Conservation (phyloP, 345 rosid genomes). For the Sapria himalayana region DNA sequence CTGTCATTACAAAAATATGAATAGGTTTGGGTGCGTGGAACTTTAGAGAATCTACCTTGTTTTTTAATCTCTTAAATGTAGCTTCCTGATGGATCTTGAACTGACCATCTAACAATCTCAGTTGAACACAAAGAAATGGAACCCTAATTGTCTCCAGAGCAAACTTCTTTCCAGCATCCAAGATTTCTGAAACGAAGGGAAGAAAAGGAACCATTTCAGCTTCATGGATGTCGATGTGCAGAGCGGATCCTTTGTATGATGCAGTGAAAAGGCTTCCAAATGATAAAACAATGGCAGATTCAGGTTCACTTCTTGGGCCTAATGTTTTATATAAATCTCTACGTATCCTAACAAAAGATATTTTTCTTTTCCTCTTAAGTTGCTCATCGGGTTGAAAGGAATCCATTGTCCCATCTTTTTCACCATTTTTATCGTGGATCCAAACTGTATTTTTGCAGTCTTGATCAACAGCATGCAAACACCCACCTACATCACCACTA, state of each 20-base stretch:
- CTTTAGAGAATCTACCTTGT: constrained; percentile 40
- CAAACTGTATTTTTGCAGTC: constrained; percentile 82
- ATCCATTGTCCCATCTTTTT: constrained; percentile 38
- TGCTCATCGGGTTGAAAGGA: constrained; percentile 63
- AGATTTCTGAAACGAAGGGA: constrained; percentile 61
- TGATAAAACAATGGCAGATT: constrained; percentile 37
- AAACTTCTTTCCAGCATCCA: constrained; percentile 37
- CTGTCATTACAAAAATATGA: constrained; percentile 73
- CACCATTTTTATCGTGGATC: constrained; percentile 42
- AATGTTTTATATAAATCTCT: constrained; percentile 38
- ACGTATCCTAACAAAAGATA: constrained; percentile 41
- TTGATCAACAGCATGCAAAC: constrained; percentile 47
- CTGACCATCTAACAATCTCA: constrained; percentile 82
- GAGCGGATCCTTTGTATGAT: constrained; percentile 59
- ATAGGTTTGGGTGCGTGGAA: constrained; percentile 16
- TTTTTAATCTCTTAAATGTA: constrained; percentile 38
- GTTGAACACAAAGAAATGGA: constrained; percentile 77
- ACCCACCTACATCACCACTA: constrained; percentile 35
- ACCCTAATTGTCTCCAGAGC: constrained; percentile 30
- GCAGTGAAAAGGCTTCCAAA: constrained; percentile 82
- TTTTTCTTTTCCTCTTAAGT: constrained; percentile 54
- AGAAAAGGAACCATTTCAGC: constrained; percentile 37
- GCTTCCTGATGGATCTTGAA: constrained; percentile 75
- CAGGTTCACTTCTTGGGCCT: constrained; percentile 61
- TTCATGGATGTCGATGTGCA: constrained; percentile 35